Conservation (phyloP, 176 grass and related monocot genomes). For the Areca catechu region DNA sequence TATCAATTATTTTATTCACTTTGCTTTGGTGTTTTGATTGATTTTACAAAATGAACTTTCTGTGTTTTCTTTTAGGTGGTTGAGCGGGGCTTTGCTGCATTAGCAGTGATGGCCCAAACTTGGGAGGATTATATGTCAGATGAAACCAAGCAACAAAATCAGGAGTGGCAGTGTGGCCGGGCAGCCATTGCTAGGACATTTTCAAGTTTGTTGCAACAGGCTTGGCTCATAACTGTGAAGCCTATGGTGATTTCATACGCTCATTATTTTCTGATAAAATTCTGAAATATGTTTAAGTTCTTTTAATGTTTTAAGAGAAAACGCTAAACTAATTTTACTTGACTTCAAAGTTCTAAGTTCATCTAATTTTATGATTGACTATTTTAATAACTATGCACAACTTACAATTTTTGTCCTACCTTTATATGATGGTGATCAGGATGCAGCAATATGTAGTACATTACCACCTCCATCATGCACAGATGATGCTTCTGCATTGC, state of each 20-base stretch:
- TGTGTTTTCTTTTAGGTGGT: constrained; percentile 37
- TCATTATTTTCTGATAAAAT: neutral
- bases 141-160: constrained; percentile 44
- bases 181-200: constrained; percentile 49
- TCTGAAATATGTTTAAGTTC: neutral
- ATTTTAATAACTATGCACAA: no score
- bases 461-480: constrained; percentile 57
- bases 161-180: constrained; percentile 38
- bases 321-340: no score
- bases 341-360: no score
- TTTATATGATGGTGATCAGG: constrained; percentile 6
- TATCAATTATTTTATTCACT: neutral
- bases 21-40: neutral
- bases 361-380: no score
- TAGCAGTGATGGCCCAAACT: constrained; percentile 55
- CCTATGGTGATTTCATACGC: constrained; percentile 27
- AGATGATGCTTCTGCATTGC: constrained; percentile 69
- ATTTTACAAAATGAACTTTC: neutral
- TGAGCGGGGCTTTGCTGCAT: constrained; percentile 59
- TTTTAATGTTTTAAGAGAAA: no score
- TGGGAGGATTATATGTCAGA: constrained; percentile 68
- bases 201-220: constrained; percentile 58
- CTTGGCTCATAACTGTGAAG: constrained; percentile 44
- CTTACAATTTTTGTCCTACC: no score
- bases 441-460: constrained; percentile 3